phyloP scores from a whole-genome alignment of 78 protist species.

The Protostelium mycophagum region DNA sequence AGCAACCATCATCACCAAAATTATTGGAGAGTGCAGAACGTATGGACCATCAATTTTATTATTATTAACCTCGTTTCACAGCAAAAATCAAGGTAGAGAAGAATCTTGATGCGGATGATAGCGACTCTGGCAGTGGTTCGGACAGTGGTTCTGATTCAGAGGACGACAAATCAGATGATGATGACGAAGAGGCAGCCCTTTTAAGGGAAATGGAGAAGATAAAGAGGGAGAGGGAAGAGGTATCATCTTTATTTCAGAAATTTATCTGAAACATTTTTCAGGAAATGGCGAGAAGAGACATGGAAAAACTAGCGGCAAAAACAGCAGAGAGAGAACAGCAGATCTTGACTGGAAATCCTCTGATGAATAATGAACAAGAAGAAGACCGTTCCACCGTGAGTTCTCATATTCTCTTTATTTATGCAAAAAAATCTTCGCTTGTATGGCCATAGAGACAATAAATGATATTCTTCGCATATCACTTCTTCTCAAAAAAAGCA shows the following conservation, averaged over 20 bases:
- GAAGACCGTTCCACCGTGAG: not conserved
- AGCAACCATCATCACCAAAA: not conserved
- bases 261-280: not conserved
- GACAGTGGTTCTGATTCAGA: not conserved
- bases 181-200: conserved; percentile 61
- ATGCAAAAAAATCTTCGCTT: too few relatives aligned
- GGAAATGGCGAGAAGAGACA: conserved; percentile 12
- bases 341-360: conserved; percentile 60
- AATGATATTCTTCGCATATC: too few relatives aligned
- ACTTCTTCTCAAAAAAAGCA: too few relatives aligned
- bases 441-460: too few relatives aligned
- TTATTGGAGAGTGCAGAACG: not conserved
- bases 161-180: conserved; percentile 5
- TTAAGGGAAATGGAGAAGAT: conserved; percentile 60
- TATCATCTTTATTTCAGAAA: not conserved
- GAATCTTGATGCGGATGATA: not conserved
- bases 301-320: not conserved
- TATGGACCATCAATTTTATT: not conserved
- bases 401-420: not conserved
- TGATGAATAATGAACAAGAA: conserved; percentile 7
- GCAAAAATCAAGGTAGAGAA: not conserved
- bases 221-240: conserved; percentile 65
- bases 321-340: conserved; percentile 14
- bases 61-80: not conserved
- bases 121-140: conserved; percentile 2